Evolutionary conservation across 148 eudicot species (phyloP).

Genomic region (Talinum fruticosum): DNA sequence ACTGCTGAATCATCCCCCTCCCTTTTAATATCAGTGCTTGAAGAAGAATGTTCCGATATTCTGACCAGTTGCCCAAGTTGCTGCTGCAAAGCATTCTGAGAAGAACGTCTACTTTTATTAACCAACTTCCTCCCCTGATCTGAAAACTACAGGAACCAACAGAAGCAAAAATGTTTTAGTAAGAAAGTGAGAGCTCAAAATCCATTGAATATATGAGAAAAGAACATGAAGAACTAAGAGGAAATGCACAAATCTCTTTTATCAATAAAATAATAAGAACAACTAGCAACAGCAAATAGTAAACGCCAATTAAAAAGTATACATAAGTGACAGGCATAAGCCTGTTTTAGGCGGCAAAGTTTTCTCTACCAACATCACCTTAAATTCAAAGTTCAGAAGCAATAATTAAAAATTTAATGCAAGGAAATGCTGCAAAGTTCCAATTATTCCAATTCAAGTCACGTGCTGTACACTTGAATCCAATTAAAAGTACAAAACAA

Average conservation of each 20-base stretch:
- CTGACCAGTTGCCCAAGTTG: constrained; percentile 45
- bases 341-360: neutral
- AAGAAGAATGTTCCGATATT: constrained; percentile 61
- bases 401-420: neutral
- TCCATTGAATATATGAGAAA: neutral
- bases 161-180: too few relatives aligned
- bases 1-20: constrained; percentile 69
- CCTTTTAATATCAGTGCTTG: constrained; percentile 58
- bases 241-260: neutral
- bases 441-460: neutral
- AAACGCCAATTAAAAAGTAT: neutral
- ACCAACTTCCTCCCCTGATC: constrained; percentile 46
- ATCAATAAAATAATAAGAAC: neutral
- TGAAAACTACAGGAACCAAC: constrained; percentile 37
- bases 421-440: too few relatives aligned
- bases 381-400: neutral
- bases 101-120: constrained; percentile 46
- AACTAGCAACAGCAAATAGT: neutral
- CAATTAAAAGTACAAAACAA: neutral
- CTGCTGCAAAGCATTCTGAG: constrained; percentile 50
- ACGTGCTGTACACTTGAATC: neutral
- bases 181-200: neutral
- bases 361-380: neutral
- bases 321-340: neutral
- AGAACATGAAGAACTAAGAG: neutral